These are phyloP conservation scores for Tillandsia leiboldiana DNA, from an alignment of 176 grass and related monocot species.

Conservation along the genomic window DNA sequence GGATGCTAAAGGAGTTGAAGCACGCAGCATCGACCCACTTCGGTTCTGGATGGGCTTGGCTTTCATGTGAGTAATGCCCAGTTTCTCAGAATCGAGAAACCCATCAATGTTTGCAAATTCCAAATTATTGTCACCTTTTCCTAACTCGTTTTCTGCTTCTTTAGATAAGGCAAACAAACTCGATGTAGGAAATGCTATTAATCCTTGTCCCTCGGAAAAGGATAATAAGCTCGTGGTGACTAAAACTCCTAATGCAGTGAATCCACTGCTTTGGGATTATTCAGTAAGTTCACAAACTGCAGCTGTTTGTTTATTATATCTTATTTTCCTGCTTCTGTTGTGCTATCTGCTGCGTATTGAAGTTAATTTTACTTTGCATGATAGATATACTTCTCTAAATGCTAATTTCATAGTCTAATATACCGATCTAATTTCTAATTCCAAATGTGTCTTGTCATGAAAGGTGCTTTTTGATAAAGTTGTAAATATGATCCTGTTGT, in stretches of 20 bases:
- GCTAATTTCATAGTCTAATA: too few species aligned
- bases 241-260: conserved; percentile 80
- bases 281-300: conserved; percentile 44
- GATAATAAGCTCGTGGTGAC: conserved; percentile 61
- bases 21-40: conserved; percentile 65
- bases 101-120: background rate
- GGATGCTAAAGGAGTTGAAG: conserved; percentile 48
- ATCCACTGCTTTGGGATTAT: conserved; percentile 84
- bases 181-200: conserved; percentile 60
- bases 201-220: conserved; percentile 64
- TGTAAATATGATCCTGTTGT: too few species aligned
- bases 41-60: conserved; percentile 96
- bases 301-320: background rate
- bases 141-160: conserved; percentile 8
- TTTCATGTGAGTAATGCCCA: conserved; percentile 57
- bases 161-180: conserved; percentile 66
- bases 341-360: background rate
- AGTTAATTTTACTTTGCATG: background rate
- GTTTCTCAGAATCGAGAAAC: background rate
- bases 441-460: too few species aligned
- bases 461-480: too few species aligned
- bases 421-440: too few species aligned
- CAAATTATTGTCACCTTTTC: background rate
- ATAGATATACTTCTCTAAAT: too few species aligned
- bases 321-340: background rate